Evolutionary conservation across 352 stramenopile genomes (phyloP), one percentile per base, ranked within the genome.

Genomic region (Pythium phragmiticola): DNA sequence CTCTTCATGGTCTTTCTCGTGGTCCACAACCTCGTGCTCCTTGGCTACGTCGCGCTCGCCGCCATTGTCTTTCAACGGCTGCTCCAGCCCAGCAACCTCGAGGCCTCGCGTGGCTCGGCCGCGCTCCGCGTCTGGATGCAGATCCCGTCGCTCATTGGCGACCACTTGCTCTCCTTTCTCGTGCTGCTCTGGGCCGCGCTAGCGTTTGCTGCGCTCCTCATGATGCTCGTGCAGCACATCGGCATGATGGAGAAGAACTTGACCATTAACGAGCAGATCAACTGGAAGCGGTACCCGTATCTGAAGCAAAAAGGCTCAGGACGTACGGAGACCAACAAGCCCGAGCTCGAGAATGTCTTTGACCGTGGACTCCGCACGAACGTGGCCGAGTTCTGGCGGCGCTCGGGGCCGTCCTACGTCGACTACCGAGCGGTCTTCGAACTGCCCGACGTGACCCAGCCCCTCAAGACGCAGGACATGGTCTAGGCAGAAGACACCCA

Each of bases 241-340:
- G 72, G 68, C 37, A 88, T 89, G 61, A 76, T 92, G 8, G 60
- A 68, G 19, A 74, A 76, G 62, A 94, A 94, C 47, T 28, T 92
- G 34, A 94, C 85, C 3, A 78, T 94, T 46, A 94, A 94, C 58
- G 85, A 94, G 68, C 65, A 80, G 57, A 91, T 92, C 70, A 92
- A 94, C 59, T 94, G 85, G 85, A 74, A 77, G 53, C 75, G 85
- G 23, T 92, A 92, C 63, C 39, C 74, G 17, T 94, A 94, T 53
- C 62, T 94, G 53, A 82, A 68, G 37, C 39, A 62, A 34, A 16
- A 19, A 33, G 36, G 36, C 57, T 19, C 13, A 5, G 8, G 17
- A 12, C 3, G 9, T 16, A 57, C 7, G 33, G 37, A 30, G 26
- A 51, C 19, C 34, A 63, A 50, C 2, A 45, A 55, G 55, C 47